Evolutionary conservation across 2,329 filamentous ascomycete genomes (phyloP).

Genomic region (Neonectria coccinea): DNA sequence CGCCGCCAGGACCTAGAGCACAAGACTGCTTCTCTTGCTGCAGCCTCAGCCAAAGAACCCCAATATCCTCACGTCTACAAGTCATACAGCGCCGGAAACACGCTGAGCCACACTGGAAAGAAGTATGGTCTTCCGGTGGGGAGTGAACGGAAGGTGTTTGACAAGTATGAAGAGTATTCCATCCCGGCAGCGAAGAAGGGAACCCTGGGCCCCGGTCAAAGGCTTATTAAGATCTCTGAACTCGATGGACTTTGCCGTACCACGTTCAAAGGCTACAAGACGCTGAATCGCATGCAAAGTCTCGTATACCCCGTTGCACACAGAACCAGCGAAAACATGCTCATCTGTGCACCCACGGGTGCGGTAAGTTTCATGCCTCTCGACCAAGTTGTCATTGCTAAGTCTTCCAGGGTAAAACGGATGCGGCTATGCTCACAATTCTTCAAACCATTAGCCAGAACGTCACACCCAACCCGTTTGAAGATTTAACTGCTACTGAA

Average conservation of each 20-base stretch:
- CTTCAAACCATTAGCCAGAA: constrained; percentile 92
- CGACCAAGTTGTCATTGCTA: constrained; percentile 19
- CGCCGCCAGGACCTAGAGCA: constrained; percentile 83
- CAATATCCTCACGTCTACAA: constrained; percentile 96
- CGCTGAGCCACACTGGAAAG: constrained; percentile 80
- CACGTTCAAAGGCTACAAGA: constrained; percentile 95
- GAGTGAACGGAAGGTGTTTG: constrained; percentile 74
- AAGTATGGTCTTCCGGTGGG: constrained; percentile 86
- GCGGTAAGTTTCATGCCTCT: constrained; percentile 65
- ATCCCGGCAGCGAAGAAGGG: constrained; percentile 88
- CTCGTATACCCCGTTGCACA: constrained; percentile 96
- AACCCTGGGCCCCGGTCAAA: constrained; percentile 76
- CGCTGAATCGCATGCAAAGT: constrained; percentile 97
- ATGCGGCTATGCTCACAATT: constrained; percentile 96
- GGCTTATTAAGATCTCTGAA: constrained; percentile 80
- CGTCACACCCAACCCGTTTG: constrained; percentile 80
- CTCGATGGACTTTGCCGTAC: constrained; percentile 89
- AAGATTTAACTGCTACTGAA: constrained; percentile 77
- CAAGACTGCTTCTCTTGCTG: constrained; percentile 78
- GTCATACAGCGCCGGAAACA: constrained; percentile 85
- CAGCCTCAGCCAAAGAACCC: constrained; percentile 77
- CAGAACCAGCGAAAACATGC: constrained; percentile 96
- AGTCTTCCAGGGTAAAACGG: constrained; percentile 82
- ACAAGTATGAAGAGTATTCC: constrained; percentile 89
- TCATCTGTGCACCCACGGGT: constrained; percentile 97